phyloP scores from a whole-genome alignment of 2,329 filamentous ascomycete species.

The Pyrenophora teres region DNA sequence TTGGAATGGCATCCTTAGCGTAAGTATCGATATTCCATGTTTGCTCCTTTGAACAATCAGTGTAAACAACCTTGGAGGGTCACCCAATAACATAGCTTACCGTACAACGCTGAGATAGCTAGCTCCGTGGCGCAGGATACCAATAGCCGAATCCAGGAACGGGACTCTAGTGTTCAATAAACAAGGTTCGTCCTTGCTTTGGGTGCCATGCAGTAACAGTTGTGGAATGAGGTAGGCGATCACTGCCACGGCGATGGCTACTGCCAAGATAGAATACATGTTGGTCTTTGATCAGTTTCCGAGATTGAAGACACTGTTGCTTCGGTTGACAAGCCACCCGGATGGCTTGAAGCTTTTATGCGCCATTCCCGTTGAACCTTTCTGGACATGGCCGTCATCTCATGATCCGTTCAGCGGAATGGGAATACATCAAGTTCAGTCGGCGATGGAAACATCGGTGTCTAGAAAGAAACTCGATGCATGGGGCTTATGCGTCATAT shows the following conservation, averaged over 20 bases:
- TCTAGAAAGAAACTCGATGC: no score
- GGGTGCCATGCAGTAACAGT: constrained; percentile 14
- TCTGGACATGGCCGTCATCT: not conserved
- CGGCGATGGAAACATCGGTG: no score
- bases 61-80: no score
- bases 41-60: not conserved
- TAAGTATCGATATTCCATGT: constrained; percentile 45
- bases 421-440: no score
- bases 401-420: not conserved
- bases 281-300: not conserved
- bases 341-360: not conserved
- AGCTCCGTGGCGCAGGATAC: constrained; percentile 19
- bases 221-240: constrained; percentile 7
- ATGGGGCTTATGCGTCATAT: no score
- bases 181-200: constrained; percentile 23
- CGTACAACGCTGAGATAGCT: constrained; percentile 18
- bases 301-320: no score
- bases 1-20: constrained; percentile 49
- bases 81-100: not conserved
- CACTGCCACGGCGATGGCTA: not conserved
- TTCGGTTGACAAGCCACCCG: not conserved
- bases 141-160: constrained; percentile 23
- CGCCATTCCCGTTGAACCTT: not conserved
- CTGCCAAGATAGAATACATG: constrained; percentile 6
- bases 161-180: constrained; percentile 17